A percentile compares a stretch with the other conserved stretches of the same genome.
These are phyloP conservation scores for Trichophyton schoenleinii DNA, from an alignment of 2,329 filamentous ascomycete genomes.

Conservation along the genomic window DNA sequence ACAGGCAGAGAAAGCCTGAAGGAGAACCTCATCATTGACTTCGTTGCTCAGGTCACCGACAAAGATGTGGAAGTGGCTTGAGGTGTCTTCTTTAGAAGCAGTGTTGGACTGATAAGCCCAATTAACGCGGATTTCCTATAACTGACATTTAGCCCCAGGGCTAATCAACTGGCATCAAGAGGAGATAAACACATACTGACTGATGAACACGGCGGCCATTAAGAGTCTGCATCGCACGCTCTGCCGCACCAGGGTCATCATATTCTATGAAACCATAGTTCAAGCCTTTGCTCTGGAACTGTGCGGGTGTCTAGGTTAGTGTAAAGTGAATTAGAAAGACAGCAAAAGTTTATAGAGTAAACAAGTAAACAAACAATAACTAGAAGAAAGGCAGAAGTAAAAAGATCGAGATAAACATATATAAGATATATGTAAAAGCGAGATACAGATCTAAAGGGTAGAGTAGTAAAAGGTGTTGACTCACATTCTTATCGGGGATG, in stretches of 20 bases:
- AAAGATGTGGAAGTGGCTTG: constrained; percentile 97
- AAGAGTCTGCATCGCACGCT: constrained; percentile 92
- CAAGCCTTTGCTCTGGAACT: constrained; percentile 72
- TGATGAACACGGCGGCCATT: constrained; percentile 94
- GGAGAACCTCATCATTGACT: constrained; percentile 89
- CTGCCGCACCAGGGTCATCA: constrained; percentile 90
- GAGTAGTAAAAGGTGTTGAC: constrained; percentile 28
- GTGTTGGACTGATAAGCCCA: constrained; percentile 99
- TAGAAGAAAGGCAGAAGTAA: too few species aligned
- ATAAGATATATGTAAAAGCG: not conserved
- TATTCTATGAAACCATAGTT: constrained; percentile 99
- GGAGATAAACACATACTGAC: constrained; percentile 50
- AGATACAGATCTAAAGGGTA: not conserved
- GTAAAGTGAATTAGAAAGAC: not conserved
- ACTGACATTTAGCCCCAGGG: constrained; percentile 12
- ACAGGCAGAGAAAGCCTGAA: constrained; percentile 91
- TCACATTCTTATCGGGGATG: constrained; percentile 98
- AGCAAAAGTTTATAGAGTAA: not conserved
- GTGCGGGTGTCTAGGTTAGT: not conserved
- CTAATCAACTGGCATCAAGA: not conserved
- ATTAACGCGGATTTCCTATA: constrained; percentile 95
- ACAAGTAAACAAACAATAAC: constrained; percentile 1
- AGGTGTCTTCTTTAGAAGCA: constrained; percentile 89
- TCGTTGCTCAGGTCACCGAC: constrained; percentile 96
- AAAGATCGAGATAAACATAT: constrained; percentile 6